Conservation (phyloP, 805 yeast species). For the Henningerozyma blattae region DNA sequence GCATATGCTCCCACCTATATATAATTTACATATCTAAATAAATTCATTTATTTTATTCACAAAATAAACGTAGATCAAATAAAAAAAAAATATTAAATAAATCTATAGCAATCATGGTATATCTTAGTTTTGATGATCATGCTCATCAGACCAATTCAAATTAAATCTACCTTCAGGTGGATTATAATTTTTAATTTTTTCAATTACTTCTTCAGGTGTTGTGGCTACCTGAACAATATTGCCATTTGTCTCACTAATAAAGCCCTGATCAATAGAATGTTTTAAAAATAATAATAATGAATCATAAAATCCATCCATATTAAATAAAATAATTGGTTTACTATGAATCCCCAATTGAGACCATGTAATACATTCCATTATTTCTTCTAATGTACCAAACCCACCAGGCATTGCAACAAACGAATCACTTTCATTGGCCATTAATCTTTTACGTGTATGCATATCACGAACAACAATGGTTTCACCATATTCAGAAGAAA, state of each 20-base stretch:
- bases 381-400: conserved; percentile 79
- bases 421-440: conserved; percentile 81
- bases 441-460: conserved; percentile 79
- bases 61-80: too few relatives aligned
- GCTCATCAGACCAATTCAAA: conserved; percentile 48
- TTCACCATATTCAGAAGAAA: conserved; percentile 48
- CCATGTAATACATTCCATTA: conserved; percentile 88
- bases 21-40: too few relatives aligned
- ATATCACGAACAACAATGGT: conserved; percentile 76
- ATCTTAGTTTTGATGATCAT: too few relatives aligned
- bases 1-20: too few relatives aligned
- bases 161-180: conserved; percentile 66
- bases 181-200: conserved; percentile 44
- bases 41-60: too few relatives aligned
- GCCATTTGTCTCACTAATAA: conserved; percentile 56
- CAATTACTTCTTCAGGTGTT: conserved; percentile 56
- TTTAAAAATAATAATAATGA: conserved; percentile 49
- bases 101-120: too few relatives aligned
- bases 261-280: conserved; percentile 50
- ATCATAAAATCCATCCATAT: conserved; percentile 72
- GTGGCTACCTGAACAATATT: conserved; percentile 57
- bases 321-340: conserved; percentile 69
- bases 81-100: too few relatives aligned
- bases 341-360: conserved; percentile 76
- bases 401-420: conserved; percentile 90